Conservation (phyloP, 768 basidiomycete genomes). For the Clavaria fumosa region DNA sequence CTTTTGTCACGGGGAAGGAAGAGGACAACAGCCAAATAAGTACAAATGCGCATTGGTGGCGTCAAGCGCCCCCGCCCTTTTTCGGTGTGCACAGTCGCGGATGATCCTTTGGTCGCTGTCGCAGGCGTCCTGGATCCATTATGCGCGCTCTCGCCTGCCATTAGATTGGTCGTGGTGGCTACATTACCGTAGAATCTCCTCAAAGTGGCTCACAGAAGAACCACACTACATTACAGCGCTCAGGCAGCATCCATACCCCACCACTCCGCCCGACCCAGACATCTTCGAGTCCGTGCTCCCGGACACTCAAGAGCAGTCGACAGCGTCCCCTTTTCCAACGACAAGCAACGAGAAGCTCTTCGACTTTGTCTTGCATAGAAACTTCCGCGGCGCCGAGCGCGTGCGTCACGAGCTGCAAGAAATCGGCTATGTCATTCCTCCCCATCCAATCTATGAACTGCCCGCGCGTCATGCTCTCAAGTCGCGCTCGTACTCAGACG, state of each 20-base stretch:
- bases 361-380: slow-evolving; percentile 16
- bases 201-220: not conserved
- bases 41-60: not conserved
- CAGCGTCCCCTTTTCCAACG: not conserved
- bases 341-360: slow-evolving; percentile 10
- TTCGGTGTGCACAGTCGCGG: not conserved
- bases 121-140: slow-evolving; percentile 16
- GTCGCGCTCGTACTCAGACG: not conserved
- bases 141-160: slow-evolving; percentile 10
- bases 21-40: not conserved
- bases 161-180: too few species aligned
- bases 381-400: slow-evolving; percentile 18
- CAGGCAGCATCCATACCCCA: slow-evolving; percentile 5
- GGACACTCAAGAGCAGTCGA: slow-evolving; percentile 4
- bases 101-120: slow-evolving; percentile 20
- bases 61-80: not conserved
- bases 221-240: slow-evolving; percentile 1
- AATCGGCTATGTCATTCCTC: slow-evolving; percentile 23
- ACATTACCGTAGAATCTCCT: too few species aligned
- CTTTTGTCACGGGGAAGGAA: slow-evolving; percentile 7
- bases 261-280: slow-evolving; percentile 4
- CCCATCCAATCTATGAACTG: slow-evolving; percentile 20
- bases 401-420: slow-evolving; percentile 26
- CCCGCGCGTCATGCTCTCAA: slow-evolving; percentile 18
- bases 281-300: too few species aligned